These are phyloP conservation scores for Alternaria solani DNA, from an alignment of 2,329 filamentous ascomycete genomes.

Conservation along the genomic window DNA sequence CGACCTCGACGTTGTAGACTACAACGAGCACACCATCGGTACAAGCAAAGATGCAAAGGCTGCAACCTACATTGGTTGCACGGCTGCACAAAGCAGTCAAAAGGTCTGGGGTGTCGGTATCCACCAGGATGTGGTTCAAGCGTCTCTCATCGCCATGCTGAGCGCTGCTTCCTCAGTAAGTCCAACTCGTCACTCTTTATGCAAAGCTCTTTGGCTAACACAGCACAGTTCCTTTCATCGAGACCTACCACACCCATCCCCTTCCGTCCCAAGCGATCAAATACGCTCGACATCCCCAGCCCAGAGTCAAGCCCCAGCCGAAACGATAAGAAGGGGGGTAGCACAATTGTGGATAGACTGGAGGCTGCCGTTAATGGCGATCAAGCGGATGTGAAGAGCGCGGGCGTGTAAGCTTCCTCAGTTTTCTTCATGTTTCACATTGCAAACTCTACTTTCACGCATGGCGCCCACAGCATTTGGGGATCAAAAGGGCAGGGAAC, in stretches of 20 bases:
- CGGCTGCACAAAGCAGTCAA: conserved; percentile 69
- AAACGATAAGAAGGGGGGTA: conserved; percentile 19
- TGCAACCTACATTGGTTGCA: conserved; percentile 95
- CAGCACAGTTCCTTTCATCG: conserved; percentile 72
- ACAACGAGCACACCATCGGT: conserved; percentile 95
- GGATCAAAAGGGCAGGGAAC: not conserved
- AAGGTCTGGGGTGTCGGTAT: conserved; percentile 92
- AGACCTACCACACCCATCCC: conserved; percentile 73
- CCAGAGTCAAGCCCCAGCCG: conserved; percentile 34
- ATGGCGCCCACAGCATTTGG: not conserved
- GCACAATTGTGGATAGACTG: conserved; percentile 36
- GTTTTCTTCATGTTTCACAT: not conserved
- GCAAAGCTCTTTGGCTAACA: conserved; percentile 16
- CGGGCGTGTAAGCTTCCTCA: conserved; percentile 18
- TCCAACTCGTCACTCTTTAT: not conserved
- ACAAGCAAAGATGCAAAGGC: conserved; percentile 83
- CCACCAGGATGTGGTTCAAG: conserved; percentile 91
- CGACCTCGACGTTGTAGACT: conserved; percentile 89
- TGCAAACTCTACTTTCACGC: not conserved
- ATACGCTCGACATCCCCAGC: conserved; percentile 52
- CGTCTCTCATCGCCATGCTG: conserved; percentile 83
- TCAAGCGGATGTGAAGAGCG: conserved; percentile 31
- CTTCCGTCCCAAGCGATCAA: conserved; percentile 65
- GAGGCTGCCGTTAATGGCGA: conserved; percentile 42
- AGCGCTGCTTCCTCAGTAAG: conserved; percentile 86